Evolutionary conservation across 495 filamentous ascomycete species (phyloP), one percentile per base, ranked within the genome.

Genomic region (Podospora australis): DNA sequence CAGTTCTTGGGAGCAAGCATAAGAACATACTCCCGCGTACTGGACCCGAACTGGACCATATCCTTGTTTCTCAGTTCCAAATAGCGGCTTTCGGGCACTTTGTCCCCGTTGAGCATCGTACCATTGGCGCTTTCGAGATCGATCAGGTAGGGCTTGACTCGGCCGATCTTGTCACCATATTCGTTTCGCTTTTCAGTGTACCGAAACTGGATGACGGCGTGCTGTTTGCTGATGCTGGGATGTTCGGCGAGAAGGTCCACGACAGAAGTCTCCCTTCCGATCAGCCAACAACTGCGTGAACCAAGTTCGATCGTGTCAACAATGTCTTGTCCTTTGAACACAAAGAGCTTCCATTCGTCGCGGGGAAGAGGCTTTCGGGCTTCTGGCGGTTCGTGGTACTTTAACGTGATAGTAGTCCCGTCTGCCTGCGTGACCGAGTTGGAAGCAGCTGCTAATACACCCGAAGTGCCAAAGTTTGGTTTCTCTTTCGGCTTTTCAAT

Each of bases 81-180:
- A 65, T 87, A 98, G 44, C 90, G 75, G 61, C 84, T 83, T 8
- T 70, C 75, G 2, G 87, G 85, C 4, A 92, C 68, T 57, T 65
- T 68, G 36, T 90, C 82, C 45, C 79, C 82, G 59, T 95, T 95
- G 38, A 98, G 73, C 39, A 63, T 75, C 7, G 90, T 96, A 36
- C 92, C 91, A 70, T 98, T 97, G 19, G 87, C 87, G 51, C 88
- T 95, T 57, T 96, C 91, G 35, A 98, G 65, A 69, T 98, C 92
- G 58, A 97, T 86, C 2, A 97, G 58, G 68, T 97, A 98, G 8
- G 87, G 88, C 69, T 80, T 88, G 26, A 97, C 94, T 49, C 74
- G 81, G 14, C 84, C 86, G 52, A 83, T 74, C 62, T 79, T 82
- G 60, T 94, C 87, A 26, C 90, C 91, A 62, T 77, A 92, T 60